Evolutionary conservation across 805 yeast genomes (phyloP).

Genomic region (Brettanomyces nanus): DNA sequence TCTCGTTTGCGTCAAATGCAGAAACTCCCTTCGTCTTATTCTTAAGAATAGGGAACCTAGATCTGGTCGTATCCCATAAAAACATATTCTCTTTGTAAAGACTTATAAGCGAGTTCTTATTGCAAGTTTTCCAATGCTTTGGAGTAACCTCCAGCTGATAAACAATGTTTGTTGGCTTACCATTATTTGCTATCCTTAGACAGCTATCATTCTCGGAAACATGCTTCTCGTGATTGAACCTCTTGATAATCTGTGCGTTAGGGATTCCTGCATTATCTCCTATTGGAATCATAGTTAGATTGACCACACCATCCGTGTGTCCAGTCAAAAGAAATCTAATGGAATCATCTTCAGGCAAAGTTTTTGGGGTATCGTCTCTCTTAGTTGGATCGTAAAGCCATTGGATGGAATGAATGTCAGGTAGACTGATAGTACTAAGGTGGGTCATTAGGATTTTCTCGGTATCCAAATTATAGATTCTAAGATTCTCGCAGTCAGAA

Average conservation of each 20-base stretch:
- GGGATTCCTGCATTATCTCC: constrained; percentile 26
- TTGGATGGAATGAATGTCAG: constrained; percentile 43
- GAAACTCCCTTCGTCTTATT: constrained; percentile 42
- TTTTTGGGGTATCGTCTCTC: constrained; percentile 1
- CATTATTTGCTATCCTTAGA: constrained; percentile 7
- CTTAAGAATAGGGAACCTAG: constrained; percentile 50
- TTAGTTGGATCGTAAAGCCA: constrained; percentile 35
- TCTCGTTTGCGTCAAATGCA: constrained; percentile 41
- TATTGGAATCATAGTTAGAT: constrained; percentile 60
- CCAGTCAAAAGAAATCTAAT: constrained; percentile 54
- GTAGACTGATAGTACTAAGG: constrained; percentile 49
- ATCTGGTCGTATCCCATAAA: constrained; percentile 63
- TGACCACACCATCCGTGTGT: constrained; percentile 66
- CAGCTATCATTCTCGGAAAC: constrained; percentile 22
- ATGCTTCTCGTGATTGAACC: constrained; percentile 74
- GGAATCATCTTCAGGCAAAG: constrained; percentile 18
- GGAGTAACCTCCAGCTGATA: constrained; percentile 31
- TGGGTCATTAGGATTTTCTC: constrained; percentile 39
- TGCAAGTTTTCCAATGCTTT: constrained; percentile 33
- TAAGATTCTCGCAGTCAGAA: constrained; percentile 35
- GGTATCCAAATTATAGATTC: constrained; percentile 39
- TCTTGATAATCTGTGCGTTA: constrained; percentile 65
- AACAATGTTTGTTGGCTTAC: constrained; percentile 20
- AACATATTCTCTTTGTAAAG: constrained; percentile 63
- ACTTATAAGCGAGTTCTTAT: constrained; percentile 44